Percentiles rank a stretch among this genome's conserved stretches.
These are phyloP conservation scores for Pythium brassicae DNA, from an alignment of 352 stramenopile genomes.

Conservation along the genomic window DNA sequence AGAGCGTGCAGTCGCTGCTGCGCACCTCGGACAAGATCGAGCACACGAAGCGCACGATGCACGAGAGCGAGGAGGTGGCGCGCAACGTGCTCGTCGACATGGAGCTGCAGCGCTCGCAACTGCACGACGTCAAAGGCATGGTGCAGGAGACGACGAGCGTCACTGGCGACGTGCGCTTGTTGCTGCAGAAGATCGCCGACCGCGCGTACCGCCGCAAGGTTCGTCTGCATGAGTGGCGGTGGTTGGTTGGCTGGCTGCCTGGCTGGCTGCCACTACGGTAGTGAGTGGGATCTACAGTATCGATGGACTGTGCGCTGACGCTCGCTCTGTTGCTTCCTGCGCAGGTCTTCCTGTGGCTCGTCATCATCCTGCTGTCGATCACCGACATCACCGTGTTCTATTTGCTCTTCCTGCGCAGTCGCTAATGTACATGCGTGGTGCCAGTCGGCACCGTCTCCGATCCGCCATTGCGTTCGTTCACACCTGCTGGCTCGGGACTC, in stretches of 20 bases:
- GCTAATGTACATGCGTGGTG: constrained; percentile 1
- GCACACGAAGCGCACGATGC: constrained; percentile 50
- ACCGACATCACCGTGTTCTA: constrained; percentile 81
- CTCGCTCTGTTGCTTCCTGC: too few relatives aligned
- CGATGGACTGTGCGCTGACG: too few relatives aligned
- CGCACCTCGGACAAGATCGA: constrained; percentile 75
- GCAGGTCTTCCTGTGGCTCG: constrained; percentile 49
- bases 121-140: constrained; percentile 81
- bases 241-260: too few relatives aligned
- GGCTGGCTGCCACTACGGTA: too few relatives aligned
- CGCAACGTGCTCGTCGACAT: constrained; percentile 75
- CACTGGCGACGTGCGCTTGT: constrained; percentile 55
- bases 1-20: constrained; percentile 65
- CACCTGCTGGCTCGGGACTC: too few relatives aligned
- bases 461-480: too few relatives aligned
- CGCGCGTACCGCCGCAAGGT: constrained; percentile 68
- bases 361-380: constrained; percentile 60
- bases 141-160: constrained; percentile 64
- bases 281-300: too few relatives aligned
- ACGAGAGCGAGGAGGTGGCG: constrained; percentile 63
- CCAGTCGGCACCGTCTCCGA: too few relatives aligned
- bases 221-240: background rate
- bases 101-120: constrained; percentile 71
- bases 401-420: constrained; percentile 70
- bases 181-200: constrained; percentile 73